These are phyloP conservation scores for Lipomyces oligophaga DNA, from an alignment of 805 yeast genomes.

Conservation along the genomic window DNA sequence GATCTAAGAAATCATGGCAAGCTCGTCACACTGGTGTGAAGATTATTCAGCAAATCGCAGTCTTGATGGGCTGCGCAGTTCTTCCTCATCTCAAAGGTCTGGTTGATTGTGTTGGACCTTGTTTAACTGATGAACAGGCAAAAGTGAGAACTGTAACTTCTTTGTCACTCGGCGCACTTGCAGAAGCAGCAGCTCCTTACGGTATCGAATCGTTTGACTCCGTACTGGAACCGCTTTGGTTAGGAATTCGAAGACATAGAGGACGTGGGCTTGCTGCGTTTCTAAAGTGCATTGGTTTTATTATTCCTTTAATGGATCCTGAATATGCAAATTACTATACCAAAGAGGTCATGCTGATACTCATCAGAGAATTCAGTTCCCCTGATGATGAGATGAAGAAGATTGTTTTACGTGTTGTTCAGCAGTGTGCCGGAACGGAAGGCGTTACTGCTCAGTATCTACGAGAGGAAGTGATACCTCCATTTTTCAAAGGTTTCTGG, in stretches of 20 bases:
- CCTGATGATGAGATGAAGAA: constrained; percentile 86
- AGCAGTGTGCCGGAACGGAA: constrained; percentile 59
- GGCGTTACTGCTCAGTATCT: constrained; percentile 51
- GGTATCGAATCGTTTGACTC: constrained; percentile 85
- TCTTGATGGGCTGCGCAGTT: constrained; percentile 63
- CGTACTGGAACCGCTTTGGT: constrained; percentile 73
- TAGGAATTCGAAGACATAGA: constrained; percentile 68
- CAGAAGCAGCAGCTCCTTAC: constrained; percentile 78
- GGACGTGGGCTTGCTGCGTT: constrained; percentile 76
- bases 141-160: constrained; percentile 71
- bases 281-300: constrained; percentile 68
- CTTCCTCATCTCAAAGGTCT: constrained; percentile 68
- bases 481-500: constrained; percentile 76
- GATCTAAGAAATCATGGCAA: constrained; percentile 71
- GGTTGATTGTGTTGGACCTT: constrained; percentile 56
- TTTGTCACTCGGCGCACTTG: constrained; percentile 64
- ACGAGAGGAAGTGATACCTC: constrained; percentile 50
- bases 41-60: constrained; percentile 70
- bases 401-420: constrained; percentile 64
- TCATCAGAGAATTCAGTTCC: constrained; percentile 67
- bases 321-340: constrained; percentile 79
- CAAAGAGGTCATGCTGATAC: constrained; percentile 61
- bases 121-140: constrained; percentile 62
- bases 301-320: constrained; percentile 81
- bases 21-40: constrained; percentile 81